A percentile compares a stretch with the other conserved stretches of the same genome.
These are phyloP conservation scores for Adansonia rubrostipa DNA, from an alignment of 441 rosid species.

Conservation along the genomic window DNA sequence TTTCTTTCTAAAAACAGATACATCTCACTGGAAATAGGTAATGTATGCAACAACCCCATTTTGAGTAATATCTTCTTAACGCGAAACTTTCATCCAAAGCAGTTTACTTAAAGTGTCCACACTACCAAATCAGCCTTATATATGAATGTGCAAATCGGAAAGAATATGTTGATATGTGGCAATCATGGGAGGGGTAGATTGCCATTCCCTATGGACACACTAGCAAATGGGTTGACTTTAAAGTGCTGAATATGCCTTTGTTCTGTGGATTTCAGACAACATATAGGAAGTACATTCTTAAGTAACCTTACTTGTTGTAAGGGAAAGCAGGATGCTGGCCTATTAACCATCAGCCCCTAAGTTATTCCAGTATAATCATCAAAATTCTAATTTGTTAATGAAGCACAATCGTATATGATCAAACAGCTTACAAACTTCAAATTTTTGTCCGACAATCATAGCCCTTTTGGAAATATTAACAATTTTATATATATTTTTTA, in stretches of 20 bases:
- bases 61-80: background rate
- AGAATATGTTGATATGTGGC: background rate
- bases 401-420: background rate
- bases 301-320: background rate
- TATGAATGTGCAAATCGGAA: background rate
- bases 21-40: background rate
- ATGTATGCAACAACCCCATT: background rate
- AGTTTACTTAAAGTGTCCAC: background rate
- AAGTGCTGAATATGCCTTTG: background rate
- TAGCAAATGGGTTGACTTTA: background rate
- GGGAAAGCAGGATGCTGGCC: conserved; percentile 3
- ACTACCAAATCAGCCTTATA: background rate
- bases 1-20: background rate
- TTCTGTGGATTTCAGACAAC: conserved; percentile 9
- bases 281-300: background rate
- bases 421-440: background rate
- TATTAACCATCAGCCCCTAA: background rate
- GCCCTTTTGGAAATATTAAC: background rate
- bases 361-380: background rate
- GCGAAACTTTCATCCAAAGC: background rate
- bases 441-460: background rate
- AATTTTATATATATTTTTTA: background rate
- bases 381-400: background rate
- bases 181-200: background rate
- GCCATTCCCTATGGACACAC: background rate